Conservation (phyloP, 495 filamentous ascomycete species). For the Daldinia loculata region DNA sequence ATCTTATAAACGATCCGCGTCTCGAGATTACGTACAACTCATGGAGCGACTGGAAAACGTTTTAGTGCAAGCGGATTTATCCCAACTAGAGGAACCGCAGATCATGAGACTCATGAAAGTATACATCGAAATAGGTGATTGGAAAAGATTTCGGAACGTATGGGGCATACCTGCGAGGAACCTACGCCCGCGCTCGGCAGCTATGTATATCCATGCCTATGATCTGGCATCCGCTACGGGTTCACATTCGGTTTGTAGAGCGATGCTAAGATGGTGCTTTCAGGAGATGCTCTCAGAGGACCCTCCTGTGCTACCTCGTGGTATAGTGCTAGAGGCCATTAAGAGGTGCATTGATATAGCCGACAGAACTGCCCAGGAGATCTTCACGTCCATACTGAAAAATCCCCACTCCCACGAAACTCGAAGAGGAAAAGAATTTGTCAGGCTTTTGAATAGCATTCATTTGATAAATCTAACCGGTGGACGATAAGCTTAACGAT, state of each 20-base stretch:
- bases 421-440: conserved; percentile 21
- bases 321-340: conserved; percentile 50
- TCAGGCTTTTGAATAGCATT: conserved; percentile 13
- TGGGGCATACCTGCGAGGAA: conserved; percentile 66
- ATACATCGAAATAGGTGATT: conserved; percentile 54
- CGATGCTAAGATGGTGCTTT: conserved; percentile 60
- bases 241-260: conserved; percentile 56
- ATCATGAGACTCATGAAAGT: conserved; percentile 59
- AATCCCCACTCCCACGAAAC: neutral
- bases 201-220: conserved; percentile 67
- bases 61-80: conserved; percentile 44
- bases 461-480: neutral
- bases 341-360: conserved; percentile 62
- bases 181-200: conserved; percentile 57
- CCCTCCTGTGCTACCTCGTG: conserved; percentile 59
- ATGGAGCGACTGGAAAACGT: conserved; percentile 42
- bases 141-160: conserved; percentile 66
- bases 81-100: conserved; percentile 58
- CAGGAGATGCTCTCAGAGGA: conserved; percentile 68
- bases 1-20: neutral
- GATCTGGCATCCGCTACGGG: conserved; percentile 57
- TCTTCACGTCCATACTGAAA: neutral
- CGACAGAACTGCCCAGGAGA: conserved; percentile 47
- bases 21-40: conserved; percentile 18
- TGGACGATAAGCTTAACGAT: neutral